These are phyloP conservation scores for Saturnispora gosingensis DNA, from an alignment of 805 yeast genomes.

Conservation along the genomic window DNA sequence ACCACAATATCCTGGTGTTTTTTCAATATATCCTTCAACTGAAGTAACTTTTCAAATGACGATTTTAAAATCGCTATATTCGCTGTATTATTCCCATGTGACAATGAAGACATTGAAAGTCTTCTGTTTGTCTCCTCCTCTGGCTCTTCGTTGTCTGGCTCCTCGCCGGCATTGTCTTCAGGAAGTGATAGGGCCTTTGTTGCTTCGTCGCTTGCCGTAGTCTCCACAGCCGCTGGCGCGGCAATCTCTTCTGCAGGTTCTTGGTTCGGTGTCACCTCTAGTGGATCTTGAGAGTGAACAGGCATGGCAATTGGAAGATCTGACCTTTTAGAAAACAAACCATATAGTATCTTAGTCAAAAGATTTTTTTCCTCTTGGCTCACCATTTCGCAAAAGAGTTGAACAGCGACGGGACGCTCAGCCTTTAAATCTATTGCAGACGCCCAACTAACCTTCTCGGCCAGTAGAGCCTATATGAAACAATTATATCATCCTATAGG, in stretches of 20 bases:
- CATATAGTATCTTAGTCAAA: not conserved
- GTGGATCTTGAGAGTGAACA: not conserved
- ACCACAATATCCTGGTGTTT: constrained; percentile 35
- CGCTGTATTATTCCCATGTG: constrained; percentile 16
- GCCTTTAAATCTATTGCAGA: not conserved
- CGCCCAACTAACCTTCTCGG: not conserved
- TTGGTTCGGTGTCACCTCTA: not conserved
- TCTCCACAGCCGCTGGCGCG: not conserved
- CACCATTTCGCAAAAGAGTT: not conserved
- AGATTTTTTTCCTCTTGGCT: not conserved
- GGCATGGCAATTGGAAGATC: not conserved
- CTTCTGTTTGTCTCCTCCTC: not conserved
- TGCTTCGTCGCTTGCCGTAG: not conserved
- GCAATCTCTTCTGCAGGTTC: not conserved
- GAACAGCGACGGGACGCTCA: not conserved
- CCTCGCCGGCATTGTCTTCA: not conserved
- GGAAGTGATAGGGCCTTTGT: not conserved
- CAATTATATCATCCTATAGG: not conserved
- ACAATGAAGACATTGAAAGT: constrained; percentile 3
- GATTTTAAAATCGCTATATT: constrained; percentile 27
- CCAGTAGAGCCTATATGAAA: not conserved
- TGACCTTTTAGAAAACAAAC: not conserved
- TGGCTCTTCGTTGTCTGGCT: not conserved
- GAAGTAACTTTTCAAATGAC: constrained; percentile 25
- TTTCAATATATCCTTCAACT: constrained; percentile 29